Base-by-base conservation (phyloP, 2,329 filamentous ascomycete genomes). In the Parascedosporium putredinis region DNA sequence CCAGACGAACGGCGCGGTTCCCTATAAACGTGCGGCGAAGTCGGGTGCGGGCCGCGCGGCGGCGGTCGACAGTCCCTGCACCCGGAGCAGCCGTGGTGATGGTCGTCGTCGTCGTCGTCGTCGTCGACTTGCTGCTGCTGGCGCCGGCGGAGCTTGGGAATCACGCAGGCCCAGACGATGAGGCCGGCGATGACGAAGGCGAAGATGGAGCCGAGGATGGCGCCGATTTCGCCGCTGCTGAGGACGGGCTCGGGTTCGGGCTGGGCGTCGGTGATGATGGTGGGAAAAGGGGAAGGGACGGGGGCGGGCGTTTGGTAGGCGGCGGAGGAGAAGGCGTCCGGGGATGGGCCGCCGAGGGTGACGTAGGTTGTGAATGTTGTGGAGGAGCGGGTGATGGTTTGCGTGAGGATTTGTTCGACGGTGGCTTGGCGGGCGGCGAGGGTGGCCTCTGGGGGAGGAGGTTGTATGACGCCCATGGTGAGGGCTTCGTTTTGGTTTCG, bases 121-220 rank as follows among this genome's bases (percentile, higher is more conserved):
- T 45, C 40, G 40, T 44, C 40, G 12, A 22, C 20, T 14, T 12
- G 23, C 8, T 44, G 40, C n/a, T 44, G 18, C 40, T 20, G 27
- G 24, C 25, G 14, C 25, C 31, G 51, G 16, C n/a, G 29, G 16
- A 18, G 29, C 31, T 12, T 31, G 6, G 27, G 43, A 46, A 51
- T 51, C 18, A 61, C 55, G 57, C 64, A 70, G 45, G 58, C 62
- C 48, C 64, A 56, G 34, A 60, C 50, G 14, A 69, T 23, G 25
- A 69, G 49, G 25, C 63, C 47, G 20, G 69, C 52, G 22, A 66
- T 45, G n/a, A 66, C 60, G n/a, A 64, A 55, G 2, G 62, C 68
- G 9, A 68, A 57, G 2, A 71, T 52, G 29, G 62, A 62, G 24
- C 69, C 69, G 2, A 69, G 55, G 16, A 73, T 67, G 34, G 63